phyloP scores from a whole-genome alignment of 495 filamentous ascomycete genomes.

The Penicillium lagena region DNA sequence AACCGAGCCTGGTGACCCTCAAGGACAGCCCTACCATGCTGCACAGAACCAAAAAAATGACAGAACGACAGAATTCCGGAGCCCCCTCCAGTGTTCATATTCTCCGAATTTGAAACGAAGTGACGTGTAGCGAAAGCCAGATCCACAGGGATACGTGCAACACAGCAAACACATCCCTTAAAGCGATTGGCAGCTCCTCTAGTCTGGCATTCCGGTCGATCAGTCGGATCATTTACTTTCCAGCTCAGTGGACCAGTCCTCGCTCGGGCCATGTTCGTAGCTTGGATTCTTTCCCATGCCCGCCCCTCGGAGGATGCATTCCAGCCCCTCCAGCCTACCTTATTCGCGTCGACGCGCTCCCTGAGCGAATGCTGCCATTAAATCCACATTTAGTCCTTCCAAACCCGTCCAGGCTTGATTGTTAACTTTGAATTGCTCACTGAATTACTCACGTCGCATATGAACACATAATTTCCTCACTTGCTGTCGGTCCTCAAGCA shows the following conservation, averaged over 20 bases:
- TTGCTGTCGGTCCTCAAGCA: background rate
- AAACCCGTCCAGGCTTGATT: background rate
- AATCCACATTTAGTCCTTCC: conserved; percentile 14
- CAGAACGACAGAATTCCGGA: background rate
- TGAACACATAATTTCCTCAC: background rate
- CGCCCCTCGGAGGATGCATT: conserved; percentile 22
- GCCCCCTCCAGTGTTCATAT: background rate
- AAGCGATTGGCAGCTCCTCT: background rate
- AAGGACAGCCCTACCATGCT: background rate
- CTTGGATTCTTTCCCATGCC: conserved; percentile 21
- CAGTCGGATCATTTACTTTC: background rate
- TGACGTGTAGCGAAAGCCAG: background rate
- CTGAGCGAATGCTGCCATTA: conserved; percentile 3
- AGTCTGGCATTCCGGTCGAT: background rate
- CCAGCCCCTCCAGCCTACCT: conserved; percentile 21
- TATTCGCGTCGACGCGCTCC: conserved; percentile 25
- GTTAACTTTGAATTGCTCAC: background rate
- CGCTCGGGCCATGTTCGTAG: conserved; percentile 4
- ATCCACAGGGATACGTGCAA: background rate
- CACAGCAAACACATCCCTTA: background rate
- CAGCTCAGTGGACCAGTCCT: background rate
- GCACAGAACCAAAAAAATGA: background rate
- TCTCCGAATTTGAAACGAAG: background rate
- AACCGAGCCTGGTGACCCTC: background rate
- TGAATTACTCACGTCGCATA: background rate